Percentiles rank a stretch among this genome's conserved stretches.
Conservation (phyloP, 352 stramenopile genomes). For the Blastocystis sp. region DNA sequence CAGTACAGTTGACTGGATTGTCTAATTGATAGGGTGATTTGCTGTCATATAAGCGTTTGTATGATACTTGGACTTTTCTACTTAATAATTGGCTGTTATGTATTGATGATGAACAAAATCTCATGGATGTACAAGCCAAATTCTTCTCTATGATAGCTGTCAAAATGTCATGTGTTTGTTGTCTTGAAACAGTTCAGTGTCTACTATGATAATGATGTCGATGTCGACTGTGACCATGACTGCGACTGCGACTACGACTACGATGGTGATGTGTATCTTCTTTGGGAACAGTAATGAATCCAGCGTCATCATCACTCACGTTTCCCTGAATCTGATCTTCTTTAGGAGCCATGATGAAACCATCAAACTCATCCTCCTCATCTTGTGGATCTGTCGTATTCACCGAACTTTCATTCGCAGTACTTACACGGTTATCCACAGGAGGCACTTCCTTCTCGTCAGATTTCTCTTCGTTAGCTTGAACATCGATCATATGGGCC, state of each 20-base stretch:
- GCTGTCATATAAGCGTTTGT: slow-evolving; percentile 3
- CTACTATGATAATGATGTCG: neutral
- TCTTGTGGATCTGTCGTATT: neutral
- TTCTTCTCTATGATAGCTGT: slow-evolving; percentile 21
- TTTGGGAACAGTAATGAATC: slow-evolving; percentile 8
- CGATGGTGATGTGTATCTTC: neutral
- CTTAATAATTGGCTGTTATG: neutral
- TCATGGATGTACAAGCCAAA: neutral
- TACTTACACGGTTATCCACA: neutral
- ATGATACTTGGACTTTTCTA: slow-evolving; percentile 11
- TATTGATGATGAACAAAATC: neutral
- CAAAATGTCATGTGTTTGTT: slow-evolving; percentile 17
- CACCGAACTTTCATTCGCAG: neutral
- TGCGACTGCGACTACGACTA: neutral
- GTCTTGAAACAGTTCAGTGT: neutral
- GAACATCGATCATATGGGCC: neutral
- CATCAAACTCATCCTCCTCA: neutral
- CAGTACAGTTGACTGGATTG: neutral
- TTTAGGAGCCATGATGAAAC: slow-evolving; percentile 28
- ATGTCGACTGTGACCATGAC: neutral
- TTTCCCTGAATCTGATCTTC: slow-evolving; percentile 38
- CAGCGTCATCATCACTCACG: slow-evolving; percentile 10
- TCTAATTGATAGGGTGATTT: slow-evolving; percentile 2
- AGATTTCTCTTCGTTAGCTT: neutral
- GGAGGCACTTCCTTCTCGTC: neutral